Evolutionary conservation across 257 asterid species (phyloP).

Genomic region (Petrea volubilis): DNA sequence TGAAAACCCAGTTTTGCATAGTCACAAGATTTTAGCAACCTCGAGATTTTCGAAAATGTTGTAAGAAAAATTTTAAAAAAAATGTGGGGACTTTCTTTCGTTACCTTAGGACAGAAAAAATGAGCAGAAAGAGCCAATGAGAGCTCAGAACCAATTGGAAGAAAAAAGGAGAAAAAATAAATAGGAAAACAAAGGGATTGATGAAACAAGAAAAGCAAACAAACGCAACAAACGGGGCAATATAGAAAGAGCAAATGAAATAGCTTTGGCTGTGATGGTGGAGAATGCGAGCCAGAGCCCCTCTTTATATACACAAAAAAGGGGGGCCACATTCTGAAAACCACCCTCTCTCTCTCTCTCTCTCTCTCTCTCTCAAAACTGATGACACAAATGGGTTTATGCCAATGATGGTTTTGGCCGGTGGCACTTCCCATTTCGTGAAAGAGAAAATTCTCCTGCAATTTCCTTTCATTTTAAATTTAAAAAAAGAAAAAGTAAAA

Average conservation of each 20-base stretch:
- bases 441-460: conserved; percentile 12
- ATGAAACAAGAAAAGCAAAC: not conserved
- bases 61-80: not conserved
- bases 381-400: not conserved
- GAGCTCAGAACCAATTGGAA: conserved; percentile 7
- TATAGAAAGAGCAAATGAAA: conserved; percentile 13
- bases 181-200: not conserved
- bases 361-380: conserved; percentile 11
- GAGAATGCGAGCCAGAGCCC: conserved; percentile 18
- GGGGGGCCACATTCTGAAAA: conserved; percentile 19
- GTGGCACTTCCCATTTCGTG: conserved; percentile 15
- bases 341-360: no score
- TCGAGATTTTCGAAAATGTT: not conserved
- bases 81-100: not conserved
- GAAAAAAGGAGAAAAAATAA: not conserved
- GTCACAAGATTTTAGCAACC: not conserved
- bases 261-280: conserved; percentile 30
- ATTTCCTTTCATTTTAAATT: not conserved
- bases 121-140: conserved; percentile 14
- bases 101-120: conserved; percentile 25
- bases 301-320: conserved; percentile 6
- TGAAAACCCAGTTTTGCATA: not conserved
- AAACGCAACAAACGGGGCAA: not conserved
- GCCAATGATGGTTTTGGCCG: conserved; percentile 19
- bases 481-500: conserved; percentile 15